Evolutionary conservation across 1,139 yeast species (phyloP).

Genomic region (Zygoascus meyerae): DNA sequence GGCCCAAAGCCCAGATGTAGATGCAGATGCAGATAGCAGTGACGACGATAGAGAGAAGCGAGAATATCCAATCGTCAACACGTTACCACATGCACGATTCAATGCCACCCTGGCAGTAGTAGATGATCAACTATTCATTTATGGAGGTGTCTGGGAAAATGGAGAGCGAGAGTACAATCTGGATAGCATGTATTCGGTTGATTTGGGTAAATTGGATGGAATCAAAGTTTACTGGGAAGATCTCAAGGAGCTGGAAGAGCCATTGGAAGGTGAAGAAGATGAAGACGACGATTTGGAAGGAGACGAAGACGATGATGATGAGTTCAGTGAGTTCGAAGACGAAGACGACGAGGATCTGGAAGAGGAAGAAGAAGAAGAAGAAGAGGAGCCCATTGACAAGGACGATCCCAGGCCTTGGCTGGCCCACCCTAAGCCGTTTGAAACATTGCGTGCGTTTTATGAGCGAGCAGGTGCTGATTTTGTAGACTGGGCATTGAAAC

Average conservation of each 20-base stretch:
- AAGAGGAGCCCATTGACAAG: slow-evolving; percentile 47
- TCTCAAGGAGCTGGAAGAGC: slow-evolving; percentile 54
- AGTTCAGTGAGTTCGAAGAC: slow-evolving; percentile 49
- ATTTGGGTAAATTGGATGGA: slow-evolving; percentile 82
- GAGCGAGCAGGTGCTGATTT: slow-evolving; percentile 81
- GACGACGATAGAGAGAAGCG: slow-evolving; percentile 27
- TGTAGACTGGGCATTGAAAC: slow-evolving; percentile 80
- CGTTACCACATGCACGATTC: slow-evolving; percentile 81
- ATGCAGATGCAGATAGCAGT: slow-evolving; percentile 38
- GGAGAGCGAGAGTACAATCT: slow-evolving; percentile 81
- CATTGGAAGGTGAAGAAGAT: slow-evolving; percentile 48
- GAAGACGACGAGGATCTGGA: slow-evolving; percentile 48
- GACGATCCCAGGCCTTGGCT: slow-evolving; percentile 87
- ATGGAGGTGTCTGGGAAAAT: slow-evolving; percentile 85
- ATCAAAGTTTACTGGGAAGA: slow-evolving; percentile 83
- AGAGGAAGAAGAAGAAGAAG: slow-evolving; percentile 49
- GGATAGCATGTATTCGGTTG: slow-evolving; percentile 82
- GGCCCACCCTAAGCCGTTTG: slow-evolving; percentile 97
- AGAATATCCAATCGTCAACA: slow-evolving; percentile 54
- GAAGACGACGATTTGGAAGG: slow-evolving; percentile 60
- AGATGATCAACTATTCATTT: slow-evolving; percentile 79
- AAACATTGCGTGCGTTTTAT: slow-evolving; percentile 74
- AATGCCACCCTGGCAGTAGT: slow-evolving; percentile 82
- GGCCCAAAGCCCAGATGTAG: slow-evolving; percentile 21
- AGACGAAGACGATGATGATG: slow-evolving; percentile 60